These are phyloP conservation scores for Malus hybrid DNA, from an alignment of 331 rosid genomes.

Conservation along the genomic window DNA sequence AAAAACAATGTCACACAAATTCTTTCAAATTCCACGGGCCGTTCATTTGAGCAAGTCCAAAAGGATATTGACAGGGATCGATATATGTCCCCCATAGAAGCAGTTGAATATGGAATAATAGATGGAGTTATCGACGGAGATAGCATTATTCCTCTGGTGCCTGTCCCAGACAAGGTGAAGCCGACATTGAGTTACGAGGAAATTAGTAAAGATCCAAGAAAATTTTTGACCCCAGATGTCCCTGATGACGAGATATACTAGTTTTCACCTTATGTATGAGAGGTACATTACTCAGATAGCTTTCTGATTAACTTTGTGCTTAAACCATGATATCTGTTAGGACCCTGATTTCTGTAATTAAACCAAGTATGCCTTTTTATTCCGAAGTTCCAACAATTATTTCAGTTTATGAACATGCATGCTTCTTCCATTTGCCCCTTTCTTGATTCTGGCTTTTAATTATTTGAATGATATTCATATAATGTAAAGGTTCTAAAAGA, in stretches of 20 bases:
- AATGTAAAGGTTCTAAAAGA: no score
- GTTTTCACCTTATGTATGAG: conserved; percentile 8
- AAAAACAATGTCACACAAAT: conserved; percentile 64
- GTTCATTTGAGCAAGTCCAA: conserved; percentile 72
- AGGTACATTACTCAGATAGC: conserved; percentile 5
- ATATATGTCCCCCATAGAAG: conserved; percentile 91
- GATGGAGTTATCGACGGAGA: conserved; percentile 81
- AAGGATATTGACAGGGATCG: conserved; percentile 81
- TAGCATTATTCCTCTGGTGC: conserved; percentile 65
- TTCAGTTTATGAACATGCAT: background rate
- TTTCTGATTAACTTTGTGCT: conserved; percentile 10
- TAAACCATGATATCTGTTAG: conserved; percentile 2
- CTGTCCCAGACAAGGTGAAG: conserved; percentile 71
- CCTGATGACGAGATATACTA: conserved; percentile 87
- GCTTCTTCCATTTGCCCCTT: background rate
- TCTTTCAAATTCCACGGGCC: conserved; percentile 61
- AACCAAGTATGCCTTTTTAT: background rate
- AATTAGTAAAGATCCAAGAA: conserved; percentile 50
- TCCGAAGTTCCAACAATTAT: background rate
- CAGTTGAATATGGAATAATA: conserved; percentile 82
- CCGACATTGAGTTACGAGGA: conserved; percentile 39
- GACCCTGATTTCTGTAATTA: conserved; percentile 1
- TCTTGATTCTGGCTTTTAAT: background rate
- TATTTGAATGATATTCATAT: no score
- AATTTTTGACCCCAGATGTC: conserved; percentile 65